Percentiles rank a stretch among this genome's conserved stretches.
phyloP scores from a whole-genome alignment of 202 grass and related monocot species.

The Eragrostis tef region DNA sequence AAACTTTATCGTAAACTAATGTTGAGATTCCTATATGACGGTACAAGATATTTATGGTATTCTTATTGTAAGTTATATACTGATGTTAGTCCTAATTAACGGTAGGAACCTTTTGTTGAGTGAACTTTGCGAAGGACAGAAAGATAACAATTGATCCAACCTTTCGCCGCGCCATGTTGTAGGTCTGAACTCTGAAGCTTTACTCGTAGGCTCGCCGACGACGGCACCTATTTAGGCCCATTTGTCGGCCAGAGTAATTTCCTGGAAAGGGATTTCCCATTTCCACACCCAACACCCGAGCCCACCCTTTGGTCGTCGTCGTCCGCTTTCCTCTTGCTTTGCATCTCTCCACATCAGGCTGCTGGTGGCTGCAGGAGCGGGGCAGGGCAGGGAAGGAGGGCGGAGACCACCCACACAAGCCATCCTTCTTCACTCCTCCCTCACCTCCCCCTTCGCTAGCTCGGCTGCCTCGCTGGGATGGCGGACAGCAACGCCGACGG shows the following conservation, averaged over 20 bases:
- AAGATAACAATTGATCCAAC: background rate
- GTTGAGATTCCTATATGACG: no score
- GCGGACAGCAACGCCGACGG: conserved; percentile 50
- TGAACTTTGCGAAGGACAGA: background rate
- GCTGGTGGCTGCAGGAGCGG: conserved; percentile 16
- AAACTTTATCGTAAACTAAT: no score
- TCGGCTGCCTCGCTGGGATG: conserved; percentile 34
- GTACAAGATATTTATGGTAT: no score
- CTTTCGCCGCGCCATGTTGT: background rate
- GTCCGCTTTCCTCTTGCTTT: background rate
- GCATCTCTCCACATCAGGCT: conserved; percentile 1
- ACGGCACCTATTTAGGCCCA: background rate
- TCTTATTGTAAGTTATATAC: no score
- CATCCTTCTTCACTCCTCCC: background rate
- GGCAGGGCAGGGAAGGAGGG: conserved; percentile 45
- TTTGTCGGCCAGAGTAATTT: background rate
- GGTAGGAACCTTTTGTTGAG: background rate
- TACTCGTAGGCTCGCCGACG: no score
- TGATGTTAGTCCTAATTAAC: no score
- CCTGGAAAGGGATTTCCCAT: background rate
- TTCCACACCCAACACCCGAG: conserved; percentile 21
- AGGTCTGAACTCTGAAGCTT: background rate
- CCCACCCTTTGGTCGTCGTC: conserved; percentile 25
- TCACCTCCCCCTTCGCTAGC: background rate
- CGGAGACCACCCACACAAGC: conserved; percentile 29